Base-by-base conservation (phyloP, 2,329 filamentous ascomycete species). In the Geosmithia flava region DNA sequence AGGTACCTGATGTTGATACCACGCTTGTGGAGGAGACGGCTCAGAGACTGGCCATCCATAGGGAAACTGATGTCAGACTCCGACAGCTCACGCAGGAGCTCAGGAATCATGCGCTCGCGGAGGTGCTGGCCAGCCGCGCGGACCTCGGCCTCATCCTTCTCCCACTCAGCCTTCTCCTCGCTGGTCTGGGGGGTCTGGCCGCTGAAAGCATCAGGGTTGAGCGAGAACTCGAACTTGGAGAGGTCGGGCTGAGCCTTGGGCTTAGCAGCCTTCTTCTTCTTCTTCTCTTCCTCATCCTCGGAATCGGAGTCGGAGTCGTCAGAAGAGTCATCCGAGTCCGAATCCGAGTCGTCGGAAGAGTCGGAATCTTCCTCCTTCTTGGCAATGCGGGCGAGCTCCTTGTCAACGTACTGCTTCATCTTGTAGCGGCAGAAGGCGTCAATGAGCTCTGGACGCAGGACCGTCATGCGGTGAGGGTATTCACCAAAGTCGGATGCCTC, bases 1-100 rank as follows among this genome's bases (percentile, higher is more conserved):
- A 97, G 76, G 64, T 98, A 98, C 59, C 94, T 81, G 53, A 97
- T 78, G 69, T 98, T 98, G 71, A 98, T 90, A 68, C 93, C 93
- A 42, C 91, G 87, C 74, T 95, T 95, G 72, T 98, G 93, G 60
- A 98, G 75, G 47, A 96, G 78, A 54, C 83, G 81, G 58, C 85
- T 87, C 50, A 98, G 74, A 19, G 91, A 96, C 59, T 86, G 80
- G n/a, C 93, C 93, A 58, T 98, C 94, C 88, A 97, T 96, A 13
- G 93, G 93, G 71, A 97, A 97, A 58, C 91, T 93, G 55, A 95
- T 84, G 56, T 98, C 91, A 7, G 88, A 90, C 54, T 95, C 87
- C 60, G 85, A 84, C 50, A 98, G 77, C 58, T 98, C 91, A 52
- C 84, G 81, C 50, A 97, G 68, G 49, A 98, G 74, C 49, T 85